Conservation (phyloP, 306 rosid species). For the Prunus fruticosa region DNA sequence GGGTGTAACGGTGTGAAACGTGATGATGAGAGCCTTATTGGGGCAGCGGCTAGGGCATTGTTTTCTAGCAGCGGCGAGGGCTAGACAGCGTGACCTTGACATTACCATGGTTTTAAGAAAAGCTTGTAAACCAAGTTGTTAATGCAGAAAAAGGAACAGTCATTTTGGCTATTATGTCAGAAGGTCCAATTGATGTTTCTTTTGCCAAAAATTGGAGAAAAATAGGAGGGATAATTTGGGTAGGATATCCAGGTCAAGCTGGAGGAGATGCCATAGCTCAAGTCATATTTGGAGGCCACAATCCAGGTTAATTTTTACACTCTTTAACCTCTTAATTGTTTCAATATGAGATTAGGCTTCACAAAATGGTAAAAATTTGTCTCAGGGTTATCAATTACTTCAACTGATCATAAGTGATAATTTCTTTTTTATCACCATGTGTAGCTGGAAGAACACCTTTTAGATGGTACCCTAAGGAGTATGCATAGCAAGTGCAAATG, state of each 20-base stretch:
- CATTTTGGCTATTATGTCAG: conserved; percentile 67
- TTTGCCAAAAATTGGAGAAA: conserved; percentile 44
- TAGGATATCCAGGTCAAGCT: conserved; percentile 73
- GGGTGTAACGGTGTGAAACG: conserved; percentile 58
- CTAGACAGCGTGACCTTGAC: no score
- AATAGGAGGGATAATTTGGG: conserved; percentile 64
- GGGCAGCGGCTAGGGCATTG: conserved; percentile 25
- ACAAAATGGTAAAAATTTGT: no score
- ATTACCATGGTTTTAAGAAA: conserved; percentile 66
- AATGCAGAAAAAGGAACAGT: conserved; percentile 53
- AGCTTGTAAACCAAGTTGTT: conserved; percentile 59
- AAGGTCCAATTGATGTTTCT: conserved; percentile 67
- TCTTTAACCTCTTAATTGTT: neutral
- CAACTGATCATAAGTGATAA: neutral
- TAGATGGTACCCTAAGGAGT: conserved; percentile 75
- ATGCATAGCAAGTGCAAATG: conserved; percentile 66
- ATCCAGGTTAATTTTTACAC: conserved; percentile 41
- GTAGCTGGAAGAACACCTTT: conserved; percentile 68
- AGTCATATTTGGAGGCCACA: conserved; percentile 67
- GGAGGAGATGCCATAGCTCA: conserved; percentile 75
- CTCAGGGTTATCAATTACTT: no score
- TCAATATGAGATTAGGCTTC: neutral
- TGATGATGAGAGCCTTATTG: conserved; percentile 47
- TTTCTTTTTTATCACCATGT: neutral
- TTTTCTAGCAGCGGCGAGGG: no score